These are phyloP conservation scores for Kluyveromyces starmeri DNA, from an alignment of 805 yeast genomes.

Conservation along the genomic window DNA sequence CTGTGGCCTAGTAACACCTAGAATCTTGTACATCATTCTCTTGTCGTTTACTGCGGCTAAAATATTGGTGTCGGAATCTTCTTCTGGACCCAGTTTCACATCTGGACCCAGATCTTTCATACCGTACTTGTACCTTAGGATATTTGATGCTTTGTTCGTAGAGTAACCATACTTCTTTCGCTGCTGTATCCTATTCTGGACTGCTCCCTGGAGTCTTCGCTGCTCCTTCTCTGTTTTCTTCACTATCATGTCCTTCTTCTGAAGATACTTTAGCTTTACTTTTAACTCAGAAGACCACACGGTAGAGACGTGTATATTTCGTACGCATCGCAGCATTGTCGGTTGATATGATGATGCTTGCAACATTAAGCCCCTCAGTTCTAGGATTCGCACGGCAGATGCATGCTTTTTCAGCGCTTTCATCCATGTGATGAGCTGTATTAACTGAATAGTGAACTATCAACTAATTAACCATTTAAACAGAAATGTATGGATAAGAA, in stretches of 20 bases:
- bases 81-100: constrained; percentile 30
- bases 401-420: no score
- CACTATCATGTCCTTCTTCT: constrained; percentile 6
- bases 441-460: no score
- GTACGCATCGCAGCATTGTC: no score
- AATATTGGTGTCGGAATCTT: constrained; percentile 27
- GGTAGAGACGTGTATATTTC: no score
- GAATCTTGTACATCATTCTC: constrained; percentile 40
- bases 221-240: constrained; percentile 10
- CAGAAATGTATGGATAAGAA: no score
- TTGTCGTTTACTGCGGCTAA: constrained; percentile 32
- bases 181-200: constrained; percentile 16
- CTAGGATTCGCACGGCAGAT: no score
- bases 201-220: constrained; percentile 13
- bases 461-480: no score
- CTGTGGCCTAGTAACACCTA: constrained; percentile 53
- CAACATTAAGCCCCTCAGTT: no score
- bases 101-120: constrained; percentile 10
- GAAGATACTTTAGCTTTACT: constrained; percentile 5
- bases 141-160: constrained; percentile 20
- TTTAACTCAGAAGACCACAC: constrained; percentile 7
- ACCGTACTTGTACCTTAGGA: constrained; percentile 13
- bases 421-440: no score
- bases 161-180: constrained; percentile 22
- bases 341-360: no score